Evolutionary conservation across 2,329 filamentous ascomycete genomes (phyloP), one percentile per base, ranked within the genome.

Genomic region (Claviceps sp.): DNA sequence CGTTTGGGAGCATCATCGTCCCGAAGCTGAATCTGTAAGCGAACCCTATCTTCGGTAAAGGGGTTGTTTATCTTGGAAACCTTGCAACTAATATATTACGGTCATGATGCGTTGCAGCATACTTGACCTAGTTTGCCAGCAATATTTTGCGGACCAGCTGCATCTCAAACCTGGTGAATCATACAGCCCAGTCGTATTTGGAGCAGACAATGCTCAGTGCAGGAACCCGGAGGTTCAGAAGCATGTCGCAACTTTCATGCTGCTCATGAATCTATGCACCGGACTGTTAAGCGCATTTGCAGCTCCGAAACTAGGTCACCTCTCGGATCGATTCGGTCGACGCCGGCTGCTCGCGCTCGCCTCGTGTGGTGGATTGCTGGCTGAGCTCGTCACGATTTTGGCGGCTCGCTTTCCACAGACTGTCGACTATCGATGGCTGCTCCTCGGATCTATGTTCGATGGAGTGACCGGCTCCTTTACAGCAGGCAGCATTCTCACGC

Each of bases 391-490:
- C 54, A 89, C 85, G 5, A 87, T 95, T 53, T 63, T 93, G 4
- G 83, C 89, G 2, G 89, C 84, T 24, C 84, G 77, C 55, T 89
- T 80, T 59, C 85, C 89, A 0, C 81, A 89, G 11, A 69, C 69
- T 0, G 70, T 95, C 49, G 77, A 84, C 55, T 87, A 95, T 60
- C 82, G 85, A 52, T 86, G 87, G 78, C 71, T 98, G 22, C 70
- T 97, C 5, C 65, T 91, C 1, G 88, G 88, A 9, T 79, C 83
- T 38, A 73, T 87, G 9, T 73, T 90, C 46, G 93, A 98, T 62
- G 93, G 93, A 4, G 62, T 95, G 5, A 82, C 82, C 9, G 93
- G 93, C 7, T 95, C 90, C 0, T 95, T 96, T 64, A 95, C 89
- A 1, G 81, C 88, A 0, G 85, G 84, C 30, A 85, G 85, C 46